A percentile compares a stretch with the other conserved stretches of the same genome.
These are phyloP conservation scores for Trichoderma guizhouense DNA, from an alignment of 2,329 filamentous ascomycete species.

Conservation along the genomic window DNA sequence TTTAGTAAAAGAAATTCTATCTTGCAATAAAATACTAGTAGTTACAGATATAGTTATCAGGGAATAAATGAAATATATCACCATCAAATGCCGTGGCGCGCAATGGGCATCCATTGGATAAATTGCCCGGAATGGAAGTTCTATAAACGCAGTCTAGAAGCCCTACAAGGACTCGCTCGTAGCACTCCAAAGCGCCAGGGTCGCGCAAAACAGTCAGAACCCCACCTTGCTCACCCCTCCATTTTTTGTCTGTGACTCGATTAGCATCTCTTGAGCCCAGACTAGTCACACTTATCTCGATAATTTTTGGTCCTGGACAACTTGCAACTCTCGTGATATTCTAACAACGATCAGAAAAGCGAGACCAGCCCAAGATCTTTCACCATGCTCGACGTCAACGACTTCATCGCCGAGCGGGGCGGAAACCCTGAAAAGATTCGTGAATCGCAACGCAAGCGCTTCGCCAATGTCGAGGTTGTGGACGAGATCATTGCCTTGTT, in stretches of 20 bases:
- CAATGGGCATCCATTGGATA: not conserved
- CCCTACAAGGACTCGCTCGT: not conserved
- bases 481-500: slow-evolving; percentile 87
- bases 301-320: not conserved
- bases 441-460: slow-evolving; percentile 81
- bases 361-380: not conserved
- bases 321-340: not conserved
- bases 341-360: not conserved
- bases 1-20: not conserved
- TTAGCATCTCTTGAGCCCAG: not conserved
- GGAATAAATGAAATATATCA: not conserved
- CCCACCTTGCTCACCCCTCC: slow-evolving; percentile 14
- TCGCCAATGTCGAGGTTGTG: slow-evolving; percentile 76
- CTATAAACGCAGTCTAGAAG: not conserved
- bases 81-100: not conserved
- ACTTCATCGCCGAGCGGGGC: slow-evolving; percentile 82
- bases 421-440: slow-evolving; percentile 89
- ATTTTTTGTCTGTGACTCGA: slow-evolving; percentile 7
- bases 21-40: not conserved
- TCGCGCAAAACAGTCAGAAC: slow-evolving; percentile 5
- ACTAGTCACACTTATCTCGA: not conserved
- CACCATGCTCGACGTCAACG: slow-evolving; percentile 70
- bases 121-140: not conserved
- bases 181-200: not conserved
- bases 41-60: not conserved